Conservation (phyloP, 257 asterid genomes). For the Coffea canephora region DNA sequence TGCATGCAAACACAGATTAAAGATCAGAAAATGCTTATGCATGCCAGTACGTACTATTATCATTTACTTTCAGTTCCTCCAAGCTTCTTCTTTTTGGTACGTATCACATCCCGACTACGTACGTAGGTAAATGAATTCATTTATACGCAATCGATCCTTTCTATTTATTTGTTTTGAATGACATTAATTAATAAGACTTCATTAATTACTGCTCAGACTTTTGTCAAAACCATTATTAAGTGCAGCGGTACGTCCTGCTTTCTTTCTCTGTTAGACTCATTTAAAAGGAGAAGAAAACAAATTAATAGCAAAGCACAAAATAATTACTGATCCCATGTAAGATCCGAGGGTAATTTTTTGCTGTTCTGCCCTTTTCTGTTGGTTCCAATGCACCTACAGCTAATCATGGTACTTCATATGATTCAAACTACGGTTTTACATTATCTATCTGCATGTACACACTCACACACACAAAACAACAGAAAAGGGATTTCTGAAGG, state of each 20-base stretch:
- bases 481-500: neutral
- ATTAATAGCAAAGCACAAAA: neutral
- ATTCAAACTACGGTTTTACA: neutral
- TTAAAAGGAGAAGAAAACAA: neutral
- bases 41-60: too few species aligned
- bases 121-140: too few species aligned
- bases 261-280: neutral
- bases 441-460: neutral
- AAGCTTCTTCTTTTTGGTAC: neutral
- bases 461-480: too few species aligned
- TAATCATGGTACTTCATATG: neutral
- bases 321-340: constrained; percentile 3
- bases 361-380: neutral
- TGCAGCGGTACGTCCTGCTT: neutral
- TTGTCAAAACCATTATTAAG: neutral
- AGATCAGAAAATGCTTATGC: neutral
- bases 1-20: neutral
- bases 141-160: too few species aligned
- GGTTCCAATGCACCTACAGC: constrained; percentile 1
- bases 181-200: neutral
- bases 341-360: constrained; percentile 10
- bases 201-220: neutral
- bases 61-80: neutral
- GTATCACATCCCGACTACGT: too few species aligned
- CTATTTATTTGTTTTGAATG: too few species aligned